Evolutionary conservation across 257 asterid species (phyloP), one percentile per base, ranked within the genome.

Genomic region (Solanum pinnatisectum): DNA sequence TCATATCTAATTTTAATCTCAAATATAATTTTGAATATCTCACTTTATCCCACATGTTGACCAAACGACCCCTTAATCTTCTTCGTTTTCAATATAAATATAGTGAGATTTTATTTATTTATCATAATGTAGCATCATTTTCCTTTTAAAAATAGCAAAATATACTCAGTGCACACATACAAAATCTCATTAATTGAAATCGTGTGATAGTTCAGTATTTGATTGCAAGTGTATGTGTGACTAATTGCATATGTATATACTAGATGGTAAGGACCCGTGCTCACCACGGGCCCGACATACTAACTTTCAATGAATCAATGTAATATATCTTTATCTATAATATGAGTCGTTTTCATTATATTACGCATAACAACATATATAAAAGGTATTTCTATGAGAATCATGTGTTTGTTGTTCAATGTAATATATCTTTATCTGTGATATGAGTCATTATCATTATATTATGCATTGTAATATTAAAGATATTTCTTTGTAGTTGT

Each of bases 1-100:
- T 56, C 4, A 56, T 20, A 4, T 20, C n/a, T 56, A 56, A 20
- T 56, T 20, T 56, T 56, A 56, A 56, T 56, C 67, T 56, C 25
- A 56, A 56, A 56, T 56, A 20, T 8, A 56, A 56, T 8, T 0
- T 7, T 56, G 0, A 56, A 56, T 56, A 20, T 56, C 25, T 20
- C 12, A 56, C 12, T 56, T 0, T 20, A 56, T 56, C 0, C 1
- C 0, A 0, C 25, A 0, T 56, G 0, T 0, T 20, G 0, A 56
- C 4, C 35, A 65, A 63, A 25, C 20, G 9, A 25, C 0, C 35
- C 8, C 33, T 65, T 67, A 6, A 25, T 67, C 10, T 25, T 67
- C 36, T 25, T 67, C 5, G 25, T 1, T 27, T 5, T 67, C 0
- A 67, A 67, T 4, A 67, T 67, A 67, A 25, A 67, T 67, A 67